Evolutionary conservation across 2,329 filamentous ascomycete species (phyloP).

Genomic region (Pyricularia pennisetigena): DNA sequence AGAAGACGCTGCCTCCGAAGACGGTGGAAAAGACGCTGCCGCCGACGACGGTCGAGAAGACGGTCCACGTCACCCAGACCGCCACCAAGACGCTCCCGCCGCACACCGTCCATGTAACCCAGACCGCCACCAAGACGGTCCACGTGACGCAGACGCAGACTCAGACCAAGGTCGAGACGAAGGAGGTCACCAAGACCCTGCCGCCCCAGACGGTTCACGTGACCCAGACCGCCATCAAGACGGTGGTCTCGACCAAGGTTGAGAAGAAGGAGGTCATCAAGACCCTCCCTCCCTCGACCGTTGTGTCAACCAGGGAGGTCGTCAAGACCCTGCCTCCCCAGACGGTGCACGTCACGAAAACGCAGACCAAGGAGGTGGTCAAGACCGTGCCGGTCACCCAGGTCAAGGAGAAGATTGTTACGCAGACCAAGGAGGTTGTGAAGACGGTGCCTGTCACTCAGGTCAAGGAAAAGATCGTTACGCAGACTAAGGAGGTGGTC

Average conservation of each 20-base stretch:
- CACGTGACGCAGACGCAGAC: neutral
- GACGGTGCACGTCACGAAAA: neutral
- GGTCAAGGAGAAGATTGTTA: neutral
- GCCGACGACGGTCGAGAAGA: neutral
- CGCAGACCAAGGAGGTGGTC: neutral
- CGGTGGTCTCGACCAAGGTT: neutral
- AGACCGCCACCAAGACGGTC: neutral
- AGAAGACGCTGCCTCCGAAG: neutral
- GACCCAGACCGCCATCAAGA: neutral
- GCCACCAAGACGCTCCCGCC: neutral
- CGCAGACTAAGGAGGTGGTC: neutral
- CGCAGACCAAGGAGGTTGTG: neutral
- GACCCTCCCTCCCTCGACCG: neutral
- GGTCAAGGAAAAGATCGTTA: neutral
- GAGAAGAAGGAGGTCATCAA: neutral
- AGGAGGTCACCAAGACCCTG: neutral
- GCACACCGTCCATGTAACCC: neutral
- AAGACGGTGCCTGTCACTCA: neutral
- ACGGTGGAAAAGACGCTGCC: neutral
- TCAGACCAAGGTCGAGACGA: neutral
- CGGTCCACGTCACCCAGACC: neutral
- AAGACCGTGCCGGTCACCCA: neutral
- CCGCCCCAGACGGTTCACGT: neutral
- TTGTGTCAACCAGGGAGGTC: neutral
- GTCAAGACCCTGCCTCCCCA: neutral